These are phyloP conservation scores for Endoconidiophora polonica DNA, from an alignment of 2,329 filamentous ascomycete genomes.

Conservation along the genomic window DNA sequence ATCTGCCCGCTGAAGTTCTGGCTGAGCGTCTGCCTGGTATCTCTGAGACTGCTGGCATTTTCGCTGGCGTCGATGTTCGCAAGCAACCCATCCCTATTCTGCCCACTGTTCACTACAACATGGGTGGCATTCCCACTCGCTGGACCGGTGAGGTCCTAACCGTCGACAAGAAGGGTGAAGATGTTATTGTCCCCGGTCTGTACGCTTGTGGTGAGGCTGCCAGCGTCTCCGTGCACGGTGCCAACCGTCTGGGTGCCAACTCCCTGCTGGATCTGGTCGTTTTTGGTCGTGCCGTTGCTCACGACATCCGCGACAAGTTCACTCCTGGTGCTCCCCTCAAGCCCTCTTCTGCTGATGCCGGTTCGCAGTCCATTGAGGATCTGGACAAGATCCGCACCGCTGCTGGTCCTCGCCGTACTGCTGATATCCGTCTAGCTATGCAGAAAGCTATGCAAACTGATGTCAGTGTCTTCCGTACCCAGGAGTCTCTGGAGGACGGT, in stretches of 20 bases:
- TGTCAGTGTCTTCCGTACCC: constrained; percentile 89
- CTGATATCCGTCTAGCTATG: constrained; percentile 80
- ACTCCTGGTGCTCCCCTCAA: constrained; percentile 65
- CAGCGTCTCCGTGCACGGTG: constrained; percentile 94
- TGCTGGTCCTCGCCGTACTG: constrained; percentile 70
- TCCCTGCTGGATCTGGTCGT: constrained; percentile 94
- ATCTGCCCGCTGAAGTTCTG: constrained; percentile 79
- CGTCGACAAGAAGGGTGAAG: constrained; percentile 68
- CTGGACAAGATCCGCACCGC: constrained; percentile 76
- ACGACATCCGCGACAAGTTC: constrained; percentile 93
- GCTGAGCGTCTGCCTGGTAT: constrained; percentile 96
- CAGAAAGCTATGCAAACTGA: constrained; percentile 98
- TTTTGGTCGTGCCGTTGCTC: constrained; percentile 91
- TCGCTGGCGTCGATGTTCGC: constrained; percentile 88
- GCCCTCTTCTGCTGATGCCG: constrained; percentile 68
- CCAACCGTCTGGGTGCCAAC: constrained; percentile 95
- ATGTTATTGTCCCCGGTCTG: constrained; percentile 85
- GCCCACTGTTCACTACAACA: constrained; percentile 98
- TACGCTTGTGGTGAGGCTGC: constrained; percentile 95
- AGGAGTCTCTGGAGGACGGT: constrained; percentile 86
- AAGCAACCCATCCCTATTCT: constrained; percentile 95
- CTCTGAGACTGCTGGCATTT: constrained; percentile 88
- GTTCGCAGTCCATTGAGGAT: constrained; percentile 69
- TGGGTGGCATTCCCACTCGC: constrained; percentile 96
- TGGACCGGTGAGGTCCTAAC: constrained; percentile 95